These are phyloP conservation scores for Ogataea methylovora DNA, from an alignment of 805 yeast species.

Conservation along the genomic window DNA sequence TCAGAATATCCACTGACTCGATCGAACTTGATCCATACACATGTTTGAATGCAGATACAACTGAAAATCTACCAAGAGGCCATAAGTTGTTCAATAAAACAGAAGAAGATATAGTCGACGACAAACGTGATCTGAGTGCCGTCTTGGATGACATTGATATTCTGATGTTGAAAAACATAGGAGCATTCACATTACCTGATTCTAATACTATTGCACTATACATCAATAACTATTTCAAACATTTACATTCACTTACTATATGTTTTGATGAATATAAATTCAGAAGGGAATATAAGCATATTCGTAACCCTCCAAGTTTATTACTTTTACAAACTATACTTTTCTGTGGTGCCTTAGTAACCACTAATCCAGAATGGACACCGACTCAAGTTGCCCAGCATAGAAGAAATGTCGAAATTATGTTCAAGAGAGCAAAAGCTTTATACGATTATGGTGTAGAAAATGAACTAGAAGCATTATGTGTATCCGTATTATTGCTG, in stretches of 20 bases:
- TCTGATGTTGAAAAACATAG: conserved; percentile 54
- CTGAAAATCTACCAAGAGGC: no score
- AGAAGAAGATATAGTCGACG: no score
- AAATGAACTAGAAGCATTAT: conserved; percentile 52
- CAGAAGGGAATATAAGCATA: conserved; percentile 48
- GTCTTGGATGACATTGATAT: conserved; percentile 37
- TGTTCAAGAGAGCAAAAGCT: conserved; percentile 46
- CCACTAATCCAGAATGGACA: conserved; percentile 31
- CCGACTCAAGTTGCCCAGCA: conserved; percentile 42
- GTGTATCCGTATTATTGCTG: conserved; percentile 53
- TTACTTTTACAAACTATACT: conserved; percentile 56
- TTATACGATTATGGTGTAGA: conserved; percentile 65
- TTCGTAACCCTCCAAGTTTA: conserved; percentile 53
- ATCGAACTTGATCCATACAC: no score
- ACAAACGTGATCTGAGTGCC: no score
- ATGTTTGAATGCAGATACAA: no score
- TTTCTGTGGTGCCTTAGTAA: conserved; percentile 45
- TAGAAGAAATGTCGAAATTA: conserved; percentile 24
- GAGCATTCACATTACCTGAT: conserved; percentile 69
- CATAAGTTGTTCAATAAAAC: no score
- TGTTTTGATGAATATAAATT: conserved; percentile 57
- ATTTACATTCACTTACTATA: conserved; percentile 65
- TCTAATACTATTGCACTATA: no score
- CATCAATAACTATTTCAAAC: conserved; percentile 53
- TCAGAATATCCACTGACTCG: no score